Base-by-base conservation (phyloP, 495 filamentous ascomycete species). In the Xylaria telfairii region DNA sequence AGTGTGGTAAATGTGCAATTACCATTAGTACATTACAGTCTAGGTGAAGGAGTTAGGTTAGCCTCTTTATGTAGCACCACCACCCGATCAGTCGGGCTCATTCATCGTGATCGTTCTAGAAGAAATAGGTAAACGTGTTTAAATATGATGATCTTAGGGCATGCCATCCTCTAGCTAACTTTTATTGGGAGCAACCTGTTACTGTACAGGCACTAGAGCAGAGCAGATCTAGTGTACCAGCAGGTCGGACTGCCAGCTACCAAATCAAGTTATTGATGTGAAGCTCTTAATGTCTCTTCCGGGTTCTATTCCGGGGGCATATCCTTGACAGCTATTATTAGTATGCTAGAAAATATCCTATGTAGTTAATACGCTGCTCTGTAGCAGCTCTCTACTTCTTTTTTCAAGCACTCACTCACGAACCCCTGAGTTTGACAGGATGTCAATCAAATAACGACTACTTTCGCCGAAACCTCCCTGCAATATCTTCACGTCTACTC, bases 251-350 rank as follows among this genome's bases (percentile, higher is more conserved):
- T 21, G 6, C 12, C 10, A 49, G 28, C 26, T 47, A 24, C 41
- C 41, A 47, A 32, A 46, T 46, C 34, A 17, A 46, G 61, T 47
- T 8, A 32, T 19, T 8, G 13, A 30, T 9, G 6, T 64, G 61
- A 47, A 32, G 41, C 61, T 34, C 42, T 21, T 9, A 34, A 32
- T 49, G n/a, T n/a, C n/a, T n/a, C n/a, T n/a, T n/a, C n/a, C n/a
- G n/a, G n/a, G n/a, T n/a, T n/a, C n/a, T n/a, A n/a, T n/a, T n/a
- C n/a, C n/a, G n/a, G n/a, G n/a, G n/a, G n/a, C n/a, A n/a, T n/a
- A 34, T 46, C 15, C 46, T 37, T 30, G 62, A 39, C 44, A 46
- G 26, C 42, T 64, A 46, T 64, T 47, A n/a, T 47, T 47, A 46
- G 62, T 65, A 54, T 17, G 24, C 49, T 54, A 54, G 24, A 28